Base-by-base conservation (phyloP, 257 asterid genomes). In the Solanum medicagineum region DNA sequence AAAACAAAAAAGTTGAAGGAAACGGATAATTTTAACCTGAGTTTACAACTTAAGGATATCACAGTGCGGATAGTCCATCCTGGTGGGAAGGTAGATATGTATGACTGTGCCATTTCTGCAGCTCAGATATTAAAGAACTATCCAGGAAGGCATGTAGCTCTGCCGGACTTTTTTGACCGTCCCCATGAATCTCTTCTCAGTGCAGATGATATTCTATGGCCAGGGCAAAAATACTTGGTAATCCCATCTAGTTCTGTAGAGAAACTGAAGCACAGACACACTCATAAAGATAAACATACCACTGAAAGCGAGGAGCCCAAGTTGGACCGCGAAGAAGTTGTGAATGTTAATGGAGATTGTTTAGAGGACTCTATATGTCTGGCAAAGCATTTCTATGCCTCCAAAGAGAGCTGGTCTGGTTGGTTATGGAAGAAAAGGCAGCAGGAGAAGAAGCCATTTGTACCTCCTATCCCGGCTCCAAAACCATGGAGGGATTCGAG, bases 51-150 rank as follows among this genome's bases (percentile, higher is more conserved):
- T 12, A 91, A 88, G 87, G 92, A 91, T 68, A 45, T 71, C 10
- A 77, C 85, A 8, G 89, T 91, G 62, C 70, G 88, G 60, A 82
- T 89, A 85, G 92, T 94, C 85, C 97, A 91, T 83, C 91, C 93
- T 6, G 95, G 98, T 10, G 96, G 98, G 44, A 86, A 86, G 29
- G 86, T 90, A 66, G 98, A 95, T 85, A 84, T 91, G 87, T 91
- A 91, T 63, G 88, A 63, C 1, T 83, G 74, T 57, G 85, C 93
- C 51, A 84, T 94, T 85, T 91, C 92, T 36, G 97, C 92, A 63
- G 91, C 91, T n/a, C 86, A 81, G 49, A 22, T 95, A 87, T 91
- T 89, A 85, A 88, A 73, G 87, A 91, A 84, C 59, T 90, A 94
- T 85, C 98, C 97, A 57, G 97, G 93, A 51, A 90, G 91, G 92